phyloP scores from a whole-genome alignment of 2,329 filamentous ascomycete genomes.

The Sporothrix brasiliensis region DNA sequence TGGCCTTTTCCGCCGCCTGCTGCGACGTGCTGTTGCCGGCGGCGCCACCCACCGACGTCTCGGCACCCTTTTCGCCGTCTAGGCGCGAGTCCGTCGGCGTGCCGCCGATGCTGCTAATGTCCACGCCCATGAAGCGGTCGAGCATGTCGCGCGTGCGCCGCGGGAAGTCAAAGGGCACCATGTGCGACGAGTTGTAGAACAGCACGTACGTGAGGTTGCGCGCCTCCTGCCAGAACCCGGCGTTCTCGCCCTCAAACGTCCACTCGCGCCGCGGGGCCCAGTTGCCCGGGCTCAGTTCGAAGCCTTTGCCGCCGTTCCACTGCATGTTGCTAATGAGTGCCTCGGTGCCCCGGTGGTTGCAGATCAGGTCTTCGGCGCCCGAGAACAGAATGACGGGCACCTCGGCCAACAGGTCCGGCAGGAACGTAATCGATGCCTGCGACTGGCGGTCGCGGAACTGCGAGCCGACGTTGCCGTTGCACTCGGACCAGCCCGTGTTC shows the following conservation, averaged over 20 bases:
- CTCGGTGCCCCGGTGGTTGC: constrained; percentile 95
- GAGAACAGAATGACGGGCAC: constrained; percentile 86
- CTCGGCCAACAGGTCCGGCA: constrained; percentile 77
- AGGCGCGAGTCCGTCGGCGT: constrained; percentile 75
- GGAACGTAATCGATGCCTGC: constrained; percentile 69
- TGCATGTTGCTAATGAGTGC: constrained; percentile 84
- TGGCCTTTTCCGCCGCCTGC: constrained; percentile 69
- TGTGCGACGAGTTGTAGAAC: constrained; percentile 94
- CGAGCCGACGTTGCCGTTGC: constrained; percentile 73
- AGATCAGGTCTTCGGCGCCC: constrained; percentile 91
- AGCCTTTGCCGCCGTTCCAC: constrained; percentile 90
- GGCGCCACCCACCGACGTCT: constrained; percentile 75
- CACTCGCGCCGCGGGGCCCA: constrained; percentile 92
- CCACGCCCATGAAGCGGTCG: constrained; percentile 91
- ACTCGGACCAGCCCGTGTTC: constrained; percentile 88
- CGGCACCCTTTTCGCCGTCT: constrained; percentile 79
- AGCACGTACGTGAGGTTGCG: constrained; percentile 94
- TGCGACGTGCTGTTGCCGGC: constrained; percentile 64
- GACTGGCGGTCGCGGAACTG: constrained; percentile 73
- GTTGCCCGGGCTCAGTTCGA: constrained; percentile 82
- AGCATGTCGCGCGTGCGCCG: constrained; percentile 92
- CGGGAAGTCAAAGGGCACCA: constrained; percentile 95
- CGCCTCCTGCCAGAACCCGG: constrained; percentile 91
- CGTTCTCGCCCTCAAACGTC: constrained; percentile 86
- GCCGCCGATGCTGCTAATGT: constrained; percentile 86